phyloP scores from a whole-genome alignment of 176 grass and related monocot genomes.

The Zea luxurians region DNA sequence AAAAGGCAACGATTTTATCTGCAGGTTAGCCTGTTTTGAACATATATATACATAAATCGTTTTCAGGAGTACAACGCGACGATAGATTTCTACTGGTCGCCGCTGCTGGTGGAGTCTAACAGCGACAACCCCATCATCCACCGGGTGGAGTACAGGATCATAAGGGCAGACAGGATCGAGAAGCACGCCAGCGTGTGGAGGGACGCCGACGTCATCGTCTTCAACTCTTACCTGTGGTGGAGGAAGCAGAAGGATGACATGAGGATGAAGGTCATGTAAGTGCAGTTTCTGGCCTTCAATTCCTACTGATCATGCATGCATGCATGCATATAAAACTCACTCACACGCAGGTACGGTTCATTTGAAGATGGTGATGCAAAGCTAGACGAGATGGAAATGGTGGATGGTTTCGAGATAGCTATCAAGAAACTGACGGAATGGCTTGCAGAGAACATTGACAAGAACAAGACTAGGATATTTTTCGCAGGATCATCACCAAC shows the following conservation, averaged over 20 bases:
- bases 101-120: conserved; percentile 35
- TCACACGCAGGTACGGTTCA: conserved; percentile 64
- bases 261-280: conserved; percentile 57
- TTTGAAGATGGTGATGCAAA: conserved; percentile 66
- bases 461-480: conserved; percentile 63
- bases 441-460: conserved; percentile 52
- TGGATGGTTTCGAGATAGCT: conserved; percentile 70
- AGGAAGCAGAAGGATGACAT: conserved; percentile 70
- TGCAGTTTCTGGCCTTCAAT: no score
- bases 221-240: conserved; percentile 98
- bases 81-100: conserved; percentile 97
- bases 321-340: no score
- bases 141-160: conserved; percentile 29
- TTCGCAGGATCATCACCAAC: conserved; percentile 84
- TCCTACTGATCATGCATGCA: no score
- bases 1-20: neutral
- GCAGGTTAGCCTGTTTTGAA: neutral
- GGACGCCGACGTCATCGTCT: conserved; percentile 74
- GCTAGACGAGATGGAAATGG: conserved; percentile 71
- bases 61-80: conserved; percentile 77
- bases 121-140: no score
- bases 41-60: neutral
- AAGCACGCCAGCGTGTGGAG: conserved; percentile 67
- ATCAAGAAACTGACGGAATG: conserved; percentile 63
- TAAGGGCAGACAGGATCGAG: conserved; percentile 64